Percentiles rank a stretch among this genome's conserved stretches.
Evolutionary conservation across 192 early-diverging fungal species (phyloP).

Genomic region (Paraglomus occultum): DNA sequence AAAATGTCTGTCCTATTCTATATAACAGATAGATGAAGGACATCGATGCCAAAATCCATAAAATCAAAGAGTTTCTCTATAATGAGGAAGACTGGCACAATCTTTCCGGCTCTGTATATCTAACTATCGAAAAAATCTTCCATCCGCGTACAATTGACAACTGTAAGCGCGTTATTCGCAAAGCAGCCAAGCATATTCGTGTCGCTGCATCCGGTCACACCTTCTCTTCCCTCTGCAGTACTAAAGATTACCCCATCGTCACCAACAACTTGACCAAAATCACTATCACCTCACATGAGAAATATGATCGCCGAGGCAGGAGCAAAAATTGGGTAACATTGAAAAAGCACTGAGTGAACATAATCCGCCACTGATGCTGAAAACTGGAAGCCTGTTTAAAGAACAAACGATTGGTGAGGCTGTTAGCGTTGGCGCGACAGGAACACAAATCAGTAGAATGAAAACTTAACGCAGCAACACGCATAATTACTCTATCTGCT

Average conservation of each 20-base stretch:
- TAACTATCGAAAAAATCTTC: slow-evolving; percentile 32
- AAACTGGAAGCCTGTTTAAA: slow-evolving; percentile 28
- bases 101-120: slow-evolving; percentile 28
- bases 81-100: slow-evolving; percentile 31
- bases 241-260: slow-evolving; percentile 35
- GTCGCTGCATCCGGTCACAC: slow-evolving; percentile 37
- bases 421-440: slow-evolving; percentile 22
- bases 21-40: slow-evolving; percentile 61
- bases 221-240: slow-evolving; percentile 15
- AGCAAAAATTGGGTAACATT: slow-evolving; percentile 24
- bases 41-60: too few species aligned
- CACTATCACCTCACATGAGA: slow-evolving; percentile 6
- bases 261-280: slow-evolving; percentile 35
- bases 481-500: slow-evolving; percentile 68
- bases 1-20: neutral
- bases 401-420: slow-evolving; percentile 1
- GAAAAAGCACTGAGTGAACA: slow-evolving; percentile 30
- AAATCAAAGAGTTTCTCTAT: neutral
- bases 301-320: slow-evolving; percentile 37
- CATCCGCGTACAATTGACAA: slow-evolving; percentile 34
- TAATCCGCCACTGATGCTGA: slow-evolving; percentile 35
- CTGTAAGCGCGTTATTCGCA: slow-evolving; percentile 33
- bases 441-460: slow-evolving; percentile 22
- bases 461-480: slow-evolving; percentile 6
- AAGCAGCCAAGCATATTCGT: slow-evolving; percentile 34